Conservation (phyloP, 345 rosid genomes). For the Lepidium didymum region DNA sequence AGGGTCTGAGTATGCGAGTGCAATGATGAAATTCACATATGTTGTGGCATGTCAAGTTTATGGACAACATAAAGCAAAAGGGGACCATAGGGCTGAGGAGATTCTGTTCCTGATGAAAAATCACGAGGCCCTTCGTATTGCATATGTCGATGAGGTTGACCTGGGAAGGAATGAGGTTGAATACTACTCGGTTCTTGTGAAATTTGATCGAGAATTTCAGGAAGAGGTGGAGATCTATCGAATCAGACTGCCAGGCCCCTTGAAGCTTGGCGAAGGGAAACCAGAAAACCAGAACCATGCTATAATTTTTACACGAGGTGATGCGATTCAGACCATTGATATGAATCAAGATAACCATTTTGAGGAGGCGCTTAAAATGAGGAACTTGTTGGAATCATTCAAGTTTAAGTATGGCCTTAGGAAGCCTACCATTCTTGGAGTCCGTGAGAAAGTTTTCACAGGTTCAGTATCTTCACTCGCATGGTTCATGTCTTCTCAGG, state of each 20-base stretch:
- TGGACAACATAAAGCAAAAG: conserved; percentile 83
- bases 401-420: conserved; percentile 55
- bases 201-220: conserved; percentile 68
- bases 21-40: conserved; percentile 90
- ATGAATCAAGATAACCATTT: conserved; percentile 99
- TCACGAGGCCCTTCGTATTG: conserved; percentile 93
- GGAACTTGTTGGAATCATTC: conserved; percentile 92
- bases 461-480: conserved; percentile 96
- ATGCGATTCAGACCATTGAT: conserved; percentile 96
- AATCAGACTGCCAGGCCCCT: conserved; percentile 86
- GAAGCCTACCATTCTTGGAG: conserved; percentile 86
- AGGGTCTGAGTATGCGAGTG: conserved; percentile 84
- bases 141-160: conserved; percentile 80
- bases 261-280: conserved; percentile 98
- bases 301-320: conserved; percentile 90
- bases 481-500: conserved; percentile 91
- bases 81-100: conserved; percentile 86
- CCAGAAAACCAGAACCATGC: conserved; percentile 99
- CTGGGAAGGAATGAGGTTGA: conserved; percentile 59
- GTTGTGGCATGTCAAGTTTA: conserved; percentile 97
- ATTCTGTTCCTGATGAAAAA: conserved; percentile 71
- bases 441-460: conserved; percentile 91
- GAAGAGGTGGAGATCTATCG: conserved; percentile 91
- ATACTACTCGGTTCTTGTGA: conserved; percentile 90
- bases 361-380: conserved; percentile 97